These are phyloP conservation scores for Tetraselmis chui DNA, from an alignment of 139 green algal species.

Conservation along the genomic window DNA sequence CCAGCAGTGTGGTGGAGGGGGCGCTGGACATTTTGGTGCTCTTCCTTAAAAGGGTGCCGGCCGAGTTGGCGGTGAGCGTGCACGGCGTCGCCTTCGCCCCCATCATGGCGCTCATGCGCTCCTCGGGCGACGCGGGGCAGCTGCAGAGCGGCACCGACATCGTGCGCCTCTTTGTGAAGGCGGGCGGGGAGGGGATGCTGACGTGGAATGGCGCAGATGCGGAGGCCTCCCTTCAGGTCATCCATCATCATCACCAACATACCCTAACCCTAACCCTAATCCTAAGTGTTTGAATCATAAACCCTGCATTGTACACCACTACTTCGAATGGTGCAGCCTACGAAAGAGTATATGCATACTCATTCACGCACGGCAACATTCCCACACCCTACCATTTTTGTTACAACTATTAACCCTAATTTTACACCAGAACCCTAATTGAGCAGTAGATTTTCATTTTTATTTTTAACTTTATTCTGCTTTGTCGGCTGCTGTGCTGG, in stretches of 20 bases:
- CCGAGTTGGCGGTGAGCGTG: constrained; percentile 27
- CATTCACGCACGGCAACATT: too few relatives aligned
- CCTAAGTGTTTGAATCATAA: too few relatives aligned
- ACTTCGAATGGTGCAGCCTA: too few relatives aligned
- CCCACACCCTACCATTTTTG: too few relatives aligned
- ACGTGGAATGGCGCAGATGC: constrained; percentile 18
- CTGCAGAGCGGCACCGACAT: constrained; percentile 34
- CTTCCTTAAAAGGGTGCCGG: constrained; percentile 28
- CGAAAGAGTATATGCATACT: too few relatives aligned
- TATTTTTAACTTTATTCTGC: too few relatives aligned
- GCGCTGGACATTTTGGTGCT: constrained; percentile 51
- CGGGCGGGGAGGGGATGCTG: constrained; percentile 30
- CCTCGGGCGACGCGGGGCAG: constrained; percentile 33
- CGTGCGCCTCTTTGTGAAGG: constrained; percentile 20
- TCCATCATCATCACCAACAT: constrained; percentile 17
- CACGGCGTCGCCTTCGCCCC: constrained; percentile 20
- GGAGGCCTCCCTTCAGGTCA: constrained; percentile 19
- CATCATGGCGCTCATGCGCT: constrained; percentile 23
- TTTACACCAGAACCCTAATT: too few relatives aligned
- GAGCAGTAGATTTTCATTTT: too few relatives aligned
- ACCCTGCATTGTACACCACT: too few relatives aligned
- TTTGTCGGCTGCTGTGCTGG: too few relatives aligned
- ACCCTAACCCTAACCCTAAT: too few relatives aligned
- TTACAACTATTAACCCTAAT: too few relatives aligned
- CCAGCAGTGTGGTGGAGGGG: constrained; percentile 41